Evolutionary conservation across 129 eudicot species (phyloP), one percentile per base, ranked within the genome.

Genomic region (Silybum marianum): DNA sequence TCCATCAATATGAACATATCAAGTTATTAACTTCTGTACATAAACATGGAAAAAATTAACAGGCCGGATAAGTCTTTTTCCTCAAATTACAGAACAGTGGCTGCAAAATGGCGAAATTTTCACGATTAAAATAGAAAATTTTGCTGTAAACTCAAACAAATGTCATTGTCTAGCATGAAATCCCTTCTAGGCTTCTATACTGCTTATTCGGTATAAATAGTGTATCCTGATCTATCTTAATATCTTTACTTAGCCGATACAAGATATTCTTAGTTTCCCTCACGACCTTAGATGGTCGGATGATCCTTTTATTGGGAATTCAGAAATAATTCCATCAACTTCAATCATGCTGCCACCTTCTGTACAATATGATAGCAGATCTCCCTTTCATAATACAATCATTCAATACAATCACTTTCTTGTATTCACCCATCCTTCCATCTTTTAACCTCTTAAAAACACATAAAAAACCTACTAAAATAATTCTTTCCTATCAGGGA

Each of bases 221-320:
- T 34, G 38, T 67, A 75, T 70, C 75, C 28, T 42, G 39, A 63
- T 90, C 82, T 23, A 68, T 30, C 72, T 83, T 88, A 88, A 88
- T 89, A 85, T 89, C 93, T 89, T 78, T 70, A 85, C 73, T 86
- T 76, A 93, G 77, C n/a, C 44, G 18, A 58, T 69, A 74, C 75
- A 89, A 69, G 9, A 89, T 71, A 81, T 72, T 22, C 66, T 60
- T 75, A 54, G 86, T 77, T 78, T 85, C 93, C 76, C 88, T 68
- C 44, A 71, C 26, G 81, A 85, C 83, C 46, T 16, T 48, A 48
- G 60, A 67, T 83, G 86, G 67, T 78, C 88, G 62, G 86, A 62
- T 21, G 94, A 86, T 71, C 92, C 92, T 75, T 83, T 89, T 71
- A 91, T 88, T 6, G 97, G 91, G 65, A 93, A 93, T 83, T 93